These are phyloP conservation scores for Russula griseocarnosa DNA, from an alignment of 768 basidiomycete genomes.

Conservation along the genomic window DNA sequence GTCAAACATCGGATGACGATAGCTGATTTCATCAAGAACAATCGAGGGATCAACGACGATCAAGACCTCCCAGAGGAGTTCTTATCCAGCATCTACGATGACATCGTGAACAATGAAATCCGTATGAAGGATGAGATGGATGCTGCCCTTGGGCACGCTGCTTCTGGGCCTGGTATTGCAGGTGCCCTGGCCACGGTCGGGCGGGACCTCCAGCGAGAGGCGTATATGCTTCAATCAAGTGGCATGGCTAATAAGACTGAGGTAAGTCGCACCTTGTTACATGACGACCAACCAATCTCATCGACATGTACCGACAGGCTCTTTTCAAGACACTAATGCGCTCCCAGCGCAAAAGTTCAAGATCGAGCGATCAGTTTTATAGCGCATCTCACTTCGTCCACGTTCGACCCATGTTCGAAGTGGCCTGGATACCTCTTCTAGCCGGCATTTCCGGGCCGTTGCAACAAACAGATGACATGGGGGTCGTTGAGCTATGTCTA, in stretches of 20 bases:
- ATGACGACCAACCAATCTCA: neutral
- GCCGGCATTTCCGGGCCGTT: constrained; percentile 92
- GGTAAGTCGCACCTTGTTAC: constrained; percentile 40
- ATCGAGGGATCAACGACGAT: constrained; percentile 92
- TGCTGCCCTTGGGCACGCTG: constrained; percentile 40
- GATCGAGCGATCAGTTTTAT: constrained; percentile 83
- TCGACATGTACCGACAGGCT: constrained; percentile 51
- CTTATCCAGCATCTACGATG: constrained; percentile 75
- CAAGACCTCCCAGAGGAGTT: constrained; percentile 85
- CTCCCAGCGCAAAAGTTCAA: constrained; percentile 81
- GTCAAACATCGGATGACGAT: constrained; percentile 94
- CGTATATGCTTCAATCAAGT: constrained; percentile 91
- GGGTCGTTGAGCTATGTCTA: constrained; percentile 85
- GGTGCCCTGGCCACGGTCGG: constrained; percentile 85
- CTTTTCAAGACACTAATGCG: constrained; percentile 91
- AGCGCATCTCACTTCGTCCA: constrained; percentile 95
- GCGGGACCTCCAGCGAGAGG: constrained; percentile 91
- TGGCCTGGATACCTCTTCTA: constrained; percentile 97
- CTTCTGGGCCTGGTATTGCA: constrained; percentile 66
- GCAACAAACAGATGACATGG: constrained; percentile 92
- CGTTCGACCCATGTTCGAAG: constrained; percentile 98
- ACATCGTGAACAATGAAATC: constrained; percentile 90
- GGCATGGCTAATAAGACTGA: constrained; percentile 98
- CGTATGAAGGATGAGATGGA: constrained; percentile 98
- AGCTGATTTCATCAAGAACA: constrained; percentile 88